Conservation (phyloP, 176 grass and related monocot species). For the Phoenix roebelenii region DNA sequence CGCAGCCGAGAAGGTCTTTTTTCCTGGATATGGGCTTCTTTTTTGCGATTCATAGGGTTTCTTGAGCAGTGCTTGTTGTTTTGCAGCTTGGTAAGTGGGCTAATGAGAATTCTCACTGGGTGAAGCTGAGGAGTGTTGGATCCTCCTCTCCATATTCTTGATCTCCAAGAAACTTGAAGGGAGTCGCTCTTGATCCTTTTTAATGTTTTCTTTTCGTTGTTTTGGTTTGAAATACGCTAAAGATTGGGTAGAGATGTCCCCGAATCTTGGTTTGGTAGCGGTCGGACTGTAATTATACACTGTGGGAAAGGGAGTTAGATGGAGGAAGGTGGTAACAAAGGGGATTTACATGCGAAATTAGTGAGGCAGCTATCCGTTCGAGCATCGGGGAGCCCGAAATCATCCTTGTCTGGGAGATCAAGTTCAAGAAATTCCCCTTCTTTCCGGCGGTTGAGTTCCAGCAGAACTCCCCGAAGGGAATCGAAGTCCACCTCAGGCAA, state of each 20-base stretch:
- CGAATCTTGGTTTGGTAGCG: background rate
- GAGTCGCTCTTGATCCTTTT: background rate
- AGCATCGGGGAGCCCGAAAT: constrained; percentile 14
- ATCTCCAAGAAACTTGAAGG: constrained; percentile 2
- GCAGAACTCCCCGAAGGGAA: constrained; percentile 22
- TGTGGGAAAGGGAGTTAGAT: constrained; percentile 14
- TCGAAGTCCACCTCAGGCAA: constrained; percentile 3
- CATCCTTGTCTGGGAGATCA: constrained; percentile 25
- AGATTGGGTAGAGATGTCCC: background rate
- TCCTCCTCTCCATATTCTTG: background rate
- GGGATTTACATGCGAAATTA: constrained; percentile 23
- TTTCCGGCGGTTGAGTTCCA: constrained; percentile 7
- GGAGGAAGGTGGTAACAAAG: constrained; percentile 25
- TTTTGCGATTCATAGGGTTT: too few relatives aligned
- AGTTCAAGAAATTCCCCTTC: constrained; percentile 19
- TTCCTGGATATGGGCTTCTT: too few relatives aligned
- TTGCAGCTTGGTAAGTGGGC: background rate
- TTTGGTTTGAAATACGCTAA: constrained; percentile 1
- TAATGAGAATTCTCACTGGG: background rate
- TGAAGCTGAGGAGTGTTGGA: background rate
- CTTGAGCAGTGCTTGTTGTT: background rate
- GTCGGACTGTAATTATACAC: background rate
- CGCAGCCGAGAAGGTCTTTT: too few relatives aligned
- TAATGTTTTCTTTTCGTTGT: background rate
- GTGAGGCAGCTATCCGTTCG: constrained; percentile 17